Conservation (phyloP, 805 yeast genomes). For the Saccharomycopsis sp. region DNA sequence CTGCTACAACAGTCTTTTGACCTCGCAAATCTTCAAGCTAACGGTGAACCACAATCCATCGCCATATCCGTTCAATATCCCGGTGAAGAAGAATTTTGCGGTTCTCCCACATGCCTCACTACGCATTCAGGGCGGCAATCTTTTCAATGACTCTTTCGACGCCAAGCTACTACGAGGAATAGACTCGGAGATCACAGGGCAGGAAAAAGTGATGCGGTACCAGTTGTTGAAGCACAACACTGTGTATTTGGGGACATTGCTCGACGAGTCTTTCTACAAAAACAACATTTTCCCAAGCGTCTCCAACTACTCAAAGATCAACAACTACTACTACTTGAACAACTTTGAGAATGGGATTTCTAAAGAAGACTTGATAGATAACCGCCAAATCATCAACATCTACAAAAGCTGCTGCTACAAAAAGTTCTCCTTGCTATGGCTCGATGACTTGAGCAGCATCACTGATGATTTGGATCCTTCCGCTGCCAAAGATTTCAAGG, state of each 20-base stretch:
- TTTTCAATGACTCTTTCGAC: not conserved
- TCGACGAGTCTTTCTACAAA: conserved; percentile 18
- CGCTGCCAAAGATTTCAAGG: conserved; percentile 12
- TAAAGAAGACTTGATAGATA: conserved; percentile 1
- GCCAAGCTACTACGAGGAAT: not conserved
- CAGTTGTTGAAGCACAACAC: conserved; percentile 3
- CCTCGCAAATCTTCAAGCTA: conserved; percentile 49
- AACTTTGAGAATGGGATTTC: conserved; percentile 8
- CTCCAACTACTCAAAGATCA: conserved; percentile 12
- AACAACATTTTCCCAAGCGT: conserved; percentile 17
- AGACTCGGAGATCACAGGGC: not conserved
- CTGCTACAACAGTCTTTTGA: conserved; percentile 42
- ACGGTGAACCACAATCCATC: conserved; percentile 41
- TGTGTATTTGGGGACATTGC: conserved; percentile 13
- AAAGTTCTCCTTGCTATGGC: conserved; percentile 5
- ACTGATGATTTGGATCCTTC: conserved; percentile 6
- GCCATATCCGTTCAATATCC: conserved; percentile 49
- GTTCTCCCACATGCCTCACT: conserved; percentile 41
- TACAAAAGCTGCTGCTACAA: conserved; percentile 13
- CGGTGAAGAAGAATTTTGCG: conserved; percentile 49
- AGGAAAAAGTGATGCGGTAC: not conserved
- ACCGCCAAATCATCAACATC: conserved; percentile 11
- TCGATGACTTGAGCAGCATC: conserved; percentile 13
- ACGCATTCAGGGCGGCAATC: conserved; percentile 1
- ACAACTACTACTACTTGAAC: conserved; percentile 17